Evolutionary conservation across 2,329 filamentous ascomycete genomes (phyloP).

Genomic region (Chalaropsis ovoidea): DNA sequence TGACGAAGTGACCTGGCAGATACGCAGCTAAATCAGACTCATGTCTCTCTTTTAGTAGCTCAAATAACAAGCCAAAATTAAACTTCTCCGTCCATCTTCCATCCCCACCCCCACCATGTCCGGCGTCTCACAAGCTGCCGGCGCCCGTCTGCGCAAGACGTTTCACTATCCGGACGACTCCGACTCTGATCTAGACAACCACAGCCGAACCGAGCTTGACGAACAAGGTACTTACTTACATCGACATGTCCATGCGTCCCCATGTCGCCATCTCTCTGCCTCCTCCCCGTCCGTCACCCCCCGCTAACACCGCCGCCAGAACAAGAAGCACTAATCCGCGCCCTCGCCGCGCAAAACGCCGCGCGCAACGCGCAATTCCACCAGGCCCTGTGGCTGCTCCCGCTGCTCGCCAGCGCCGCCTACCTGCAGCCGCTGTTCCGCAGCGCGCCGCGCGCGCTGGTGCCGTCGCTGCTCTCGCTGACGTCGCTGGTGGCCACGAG

Average conservation of each 20-base stretch:
- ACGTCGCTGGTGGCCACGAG: conserved; percentile 53
- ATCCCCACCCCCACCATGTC: not conserved
- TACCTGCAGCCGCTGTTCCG: conserved; percentile 43
- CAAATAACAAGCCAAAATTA: no score
- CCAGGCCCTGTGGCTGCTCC: conserved; percentile 50
- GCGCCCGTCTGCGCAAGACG: conserved; percentile 59
- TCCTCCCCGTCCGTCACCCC: not conserved
- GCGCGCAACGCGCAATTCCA: conserved; percentile 49
- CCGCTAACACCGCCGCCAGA: conserved; percentile 36
- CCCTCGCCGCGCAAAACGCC: conserved; percentile 46
- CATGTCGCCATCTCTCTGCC: conserved; percentile 13
- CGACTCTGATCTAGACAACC: conserved; percentile 37
- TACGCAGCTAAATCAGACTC: no score
- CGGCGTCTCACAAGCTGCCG: not conserved
- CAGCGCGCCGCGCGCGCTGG: conserved; percentile 25
- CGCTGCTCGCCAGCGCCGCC: conserved; percentile 45
- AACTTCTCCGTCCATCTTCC: not conserved
- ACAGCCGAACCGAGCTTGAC: conserved; percentile 54
- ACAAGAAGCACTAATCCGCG: conserved; percentile 53
- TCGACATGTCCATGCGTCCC: no score
- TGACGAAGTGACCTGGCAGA: no score
- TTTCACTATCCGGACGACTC: conserved; percentile 64
- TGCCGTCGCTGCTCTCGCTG: conserved; percentile 45
- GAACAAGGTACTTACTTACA: conserved; percentile 52
- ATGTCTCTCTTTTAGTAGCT: no score